Percentiles rank a stretch among this genome's conserved stretches.
These are phyloP conservation scores for Ceratopteris richardii DNA, from an alignment of 75 land plant genomes.

Conservation along the genomic window DNA sequence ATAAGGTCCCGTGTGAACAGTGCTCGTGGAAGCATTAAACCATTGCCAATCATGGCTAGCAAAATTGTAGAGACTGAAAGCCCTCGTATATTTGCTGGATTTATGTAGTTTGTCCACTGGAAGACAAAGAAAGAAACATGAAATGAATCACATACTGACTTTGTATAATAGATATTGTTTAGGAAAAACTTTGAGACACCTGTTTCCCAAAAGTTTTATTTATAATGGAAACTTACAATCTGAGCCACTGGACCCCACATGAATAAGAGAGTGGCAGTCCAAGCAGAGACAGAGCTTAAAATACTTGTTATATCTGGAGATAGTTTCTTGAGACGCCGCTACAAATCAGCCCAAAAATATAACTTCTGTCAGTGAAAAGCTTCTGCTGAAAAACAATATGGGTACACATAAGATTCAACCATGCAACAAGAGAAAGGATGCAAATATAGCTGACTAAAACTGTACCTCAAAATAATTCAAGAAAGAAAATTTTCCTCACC, in stretches of 20 bases:
- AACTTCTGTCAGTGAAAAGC: too few relatives aligned
- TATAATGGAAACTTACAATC: constrained; percentile 41
- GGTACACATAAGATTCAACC: too few relatives aligned
- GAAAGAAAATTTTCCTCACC: constrained; percentile 28
- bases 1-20: constrained; percentile 80
- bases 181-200: too few relatives aligned
- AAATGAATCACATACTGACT: neutral
- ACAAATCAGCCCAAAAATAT: too few relatives aligned
- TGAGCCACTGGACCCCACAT: constrained; percentile 96
- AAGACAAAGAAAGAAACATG: constrained; percentile 8
- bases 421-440: too few relatives aligned
- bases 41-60: constrained; percentile 87
- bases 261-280: constrained; percentile 94
- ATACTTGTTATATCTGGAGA: constrained; percentile 37
- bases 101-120: constrained; percentile 80
- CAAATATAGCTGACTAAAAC: too few relatives aligned
- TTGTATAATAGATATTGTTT: neutral
- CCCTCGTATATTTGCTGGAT: constrained; percentile 83
- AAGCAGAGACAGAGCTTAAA: constrained; percentile 59
- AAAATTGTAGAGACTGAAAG: constrained; percentile 67
- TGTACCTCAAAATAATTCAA: neutral
- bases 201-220: too few relatives aligned
- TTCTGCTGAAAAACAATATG: too few relatives aligned
- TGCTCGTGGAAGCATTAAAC: constrained; percentile 82
- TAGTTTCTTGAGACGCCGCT: constrained; percentile 64